Percentiles rank a stretch among this genome's conserved stretches.
These are phyloP conservation scores for Penicillium flavigenum DNA, from an alignment of 495 filamentous ascomycete species.

Conservation along the genomic window DNA sequence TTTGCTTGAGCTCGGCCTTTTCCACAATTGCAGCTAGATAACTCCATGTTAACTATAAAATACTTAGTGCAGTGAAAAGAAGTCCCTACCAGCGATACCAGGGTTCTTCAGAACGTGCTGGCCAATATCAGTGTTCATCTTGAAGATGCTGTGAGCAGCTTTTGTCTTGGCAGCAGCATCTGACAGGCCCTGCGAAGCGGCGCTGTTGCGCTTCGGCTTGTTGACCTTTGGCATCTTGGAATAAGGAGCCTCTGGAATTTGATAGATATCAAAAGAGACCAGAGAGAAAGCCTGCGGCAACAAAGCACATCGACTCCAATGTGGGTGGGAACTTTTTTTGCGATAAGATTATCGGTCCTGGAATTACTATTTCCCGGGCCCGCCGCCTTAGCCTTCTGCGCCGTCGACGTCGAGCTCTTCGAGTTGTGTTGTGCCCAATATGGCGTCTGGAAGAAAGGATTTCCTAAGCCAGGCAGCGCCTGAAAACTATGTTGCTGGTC, in stretches of 20 bases:
- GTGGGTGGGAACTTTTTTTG: conserved; percentile 31
- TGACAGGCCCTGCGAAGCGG: conserved; percentile 49
- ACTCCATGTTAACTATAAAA: background rate
- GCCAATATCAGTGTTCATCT: conserved; percentile 78
- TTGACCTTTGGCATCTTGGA: conserved; percentile 39
- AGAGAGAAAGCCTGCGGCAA: background rate
- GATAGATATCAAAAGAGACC: background rate
- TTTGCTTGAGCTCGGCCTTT: conserved; percentile 87
- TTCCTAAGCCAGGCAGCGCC: conserved; percentile 89
- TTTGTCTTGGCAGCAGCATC: conserved; percentile 49
- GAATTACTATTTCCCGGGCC: conserved; percentile 28
- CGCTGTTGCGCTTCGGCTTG: conserved; percentile 58
- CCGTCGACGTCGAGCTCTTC: conserved; percentile 9
- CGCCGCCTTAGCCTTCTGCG: conserved; percentile 9
- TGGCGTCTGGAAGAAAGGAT: conserved; percentile 78
- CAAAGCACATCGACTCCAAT: conserved; percentile 4
- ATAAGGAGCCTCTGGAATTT: background rate
- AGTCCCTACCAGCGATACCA: conserved; percentile 69
- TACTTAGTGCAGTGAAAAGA: background rate
- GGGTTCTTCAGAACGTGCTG: conserved; percentile 98
- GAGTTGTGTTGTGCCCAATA: conserved; percentile 34
- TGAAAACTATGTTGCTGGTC: conserved; percentile 97
- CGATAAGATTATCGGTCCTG: conserved; percentile 47
- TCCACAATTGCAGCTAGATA: conserved; percentile 60
- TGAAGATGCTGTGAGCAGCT: conserved; percentile 79